These are phyloP conservation scores for Neocatenulostroma microsporum DNA, from an alignment of 2,329 filamentous ascomycete genomes.

Conservation along the genomic window DNA sequence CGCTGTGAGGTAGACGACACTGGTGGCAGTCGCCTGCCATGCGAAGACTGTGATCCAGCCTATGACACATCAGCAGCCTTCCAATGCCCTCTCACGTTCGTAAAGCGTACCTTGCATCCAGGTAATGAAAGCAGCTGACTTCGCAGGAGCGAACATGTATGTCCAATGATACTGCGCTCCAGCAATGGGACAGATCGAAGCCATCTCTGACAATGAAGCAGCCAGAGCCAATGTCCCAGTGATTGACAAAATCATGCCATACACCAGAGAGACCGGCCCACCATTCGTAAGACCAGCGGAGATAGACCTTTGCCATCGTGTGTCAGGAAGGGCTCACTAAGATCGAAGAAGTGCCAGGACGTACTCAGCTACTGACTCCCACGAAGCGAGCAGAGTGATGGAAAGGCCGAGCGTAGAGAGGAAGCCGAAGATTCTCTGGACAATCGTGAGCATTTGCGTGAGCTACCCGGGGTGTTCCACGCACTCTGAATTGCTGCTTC, in stretches of 20 bases:
- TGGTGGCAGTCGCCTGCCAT: slow-evolving; percentile 13
- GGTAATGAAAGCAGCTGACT: slow-evolving; percentile 17
- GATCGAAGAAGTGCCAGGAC: too few species aligned
- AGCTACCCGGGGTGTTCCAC: not conserved
- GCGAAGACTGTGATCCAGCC: slow-evolving; percentile 33
- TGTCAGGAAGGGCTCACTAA: not conserved
- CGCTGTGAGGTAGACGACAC: slow-evolving; percentile 25
- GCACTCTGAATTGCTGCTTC: slow-evolving; percentile 3
- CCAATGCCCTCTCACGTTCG: too few species aligned
- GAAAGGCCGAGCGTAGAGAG: slow-evolving; percentile 3
- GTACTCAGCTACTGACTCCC: slow-evolving; percentile 5
- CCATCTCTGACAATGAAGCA: slow-evolving; percentile 24
- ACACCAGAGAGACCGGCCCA: slow-evolving; percentile 25
- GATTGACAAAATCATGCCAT: slow-evolving; percentile 22
- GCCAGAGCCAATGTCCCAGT: slow-evolving; percentile 22
- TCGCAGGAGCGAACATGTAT: slow-evolving; percentile 13
- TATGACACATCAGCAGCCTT: too few species aligned
- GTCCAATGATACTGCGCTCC: slow-evolving; percentile 11
- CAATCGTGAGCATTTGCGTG: not conserved
- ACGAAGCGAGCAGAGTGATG: slow-evolving; percentile 4
- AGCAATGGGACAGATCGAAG: slow-evolving; percentile 21
- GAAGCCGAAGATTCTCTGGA: slow-evolving; percentile 5
- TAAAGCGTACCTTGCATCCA: slow-evolving; percentile 25
- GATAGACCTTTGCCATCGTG: not conserved
- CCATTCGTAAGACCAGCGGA: slow-evolving; percentile 21